These are phyloP conservation scores for Epichloe baconii DNA, from an alignment of 2,329 filamentous ascomycete species.

Conservation along the genomic window DNA sequence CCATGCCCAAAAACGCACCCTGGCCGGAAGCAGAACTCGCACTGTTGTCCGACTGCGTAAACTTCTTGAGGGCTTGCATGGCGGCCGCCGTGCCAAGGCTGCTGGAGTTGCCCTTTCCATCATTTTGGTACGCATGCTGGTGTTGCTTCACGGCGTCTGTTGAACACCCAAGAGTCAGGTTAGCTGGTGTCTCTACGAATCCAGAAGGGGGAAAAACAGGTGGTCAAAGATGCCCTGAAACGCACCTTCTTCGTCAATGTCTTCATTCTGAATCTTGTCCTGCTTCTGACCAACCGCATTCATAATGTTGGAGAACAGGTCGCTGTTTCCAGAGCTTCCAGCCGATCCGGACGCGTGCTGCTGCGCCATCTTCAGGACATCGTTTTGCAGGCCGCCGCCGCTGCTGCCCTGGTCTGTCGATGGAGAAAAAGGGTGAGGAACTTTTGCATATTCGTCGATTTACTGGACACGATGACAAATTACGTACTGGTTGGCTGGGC, in stretches of 20 bases:
- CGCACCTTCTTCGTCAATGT: slow-evolving; percentile 37
- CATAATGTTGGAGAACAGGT: slow-evolving; percentile 37
- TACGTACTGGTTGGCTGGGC: slow-evolving; percentile 9
- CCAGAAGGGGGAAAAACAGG: background rate
- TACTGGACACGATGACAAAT: background rate
- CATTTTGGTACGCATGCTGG: slow-evolving; percentile 54
- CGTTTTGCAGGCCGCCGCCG: slow-evolving; percentile 25
- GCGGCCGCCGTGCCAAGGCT: slow-evolving; percentile 61
- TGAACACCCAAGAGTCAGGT: background rate
- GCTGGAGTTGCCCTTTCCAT: slow-evolving; percentile 31
- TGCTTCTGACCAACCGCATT: slow-evolving; percentile 36
- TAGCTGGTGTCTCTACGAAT: background rate
- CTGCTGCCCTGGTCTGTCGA: slow-evolving; percentile 10
- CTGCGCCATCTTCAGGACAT: slow-evolving; percentile 35
- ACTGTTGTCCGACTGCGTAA: slow-evolving; percentile 44
- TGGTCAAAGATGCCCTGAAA: background rate
- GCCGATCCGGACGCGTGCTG: slow-evolving; percentile 34
- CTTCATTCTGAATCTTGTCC: slow-evolving; percentile 31
- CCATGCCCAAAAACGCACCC: slow-evolving; percentile 70
- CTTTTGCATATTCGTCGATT: too few relatives aligned
- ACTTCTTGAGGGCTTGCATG: slow-evolving; percentile 71
- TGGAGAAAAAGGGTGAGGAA: background rate
- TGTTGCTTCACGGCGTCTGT: slow-evolving; percentile 60
- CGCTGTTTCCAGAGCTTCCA: slow-evolving; percentile 31
- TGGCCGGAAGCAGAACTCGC: slow-evolving; percentile 42